Evolutionary conservation across 1,284 basidiomycete genomes (phyloP), one percentile per base, ranked within the genome.

Genomic region (Abortiporus biennis): DNA sequence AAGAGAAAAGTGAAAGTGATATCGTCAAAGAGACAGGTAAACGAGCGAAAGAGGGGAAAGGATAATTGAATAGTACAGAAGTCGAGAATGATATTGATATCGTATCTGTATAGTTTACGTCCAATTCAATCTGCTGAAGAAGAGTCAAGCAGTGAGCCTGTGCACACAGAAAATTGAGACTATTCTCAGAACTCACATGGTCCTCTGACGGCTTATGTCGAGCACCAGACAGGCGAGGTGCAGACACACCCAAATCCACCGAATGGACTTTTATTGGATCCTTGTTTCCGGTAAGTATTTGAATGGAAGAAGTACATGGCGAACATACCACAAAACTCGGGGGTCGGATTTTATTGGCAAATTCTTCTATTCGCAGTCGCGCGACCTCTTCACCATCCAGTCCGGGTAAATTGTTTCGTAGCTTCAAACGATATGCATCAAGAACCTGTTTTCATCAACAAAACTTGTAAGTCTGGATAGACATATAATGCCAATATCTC

Each of bases 21-120:
- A 90, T 78, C 1, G 85, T 85, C 36, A 90, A 66, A 17, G 84
- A 85, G 40, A 91, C 76, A 3, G 86, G 86, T 29, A 91, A 72
- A 25, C 85, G 80, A 5, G 85, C 87, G 55, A 91, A 91, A 3
- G 80, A 79, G 1, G 80, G 63, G 62, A 81, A 78, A 11, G 86
- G 87, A 53, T 90, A 88, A 57, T 90, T 88, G 64, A 90, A 85
- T 19, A 90, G 64, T 52, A 86, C 84, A 17, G 85, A 83, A 1
- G 87, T 90, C 23, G 87, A 88, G 19, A 91, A 68, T 1, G 86
- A 85, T 27, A 89, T 63, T 2, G 86, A 88, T 33, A 85, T 48
- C 5, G 73, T 75, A 55, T 90, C 87, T 5, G 68, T 71, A 55
- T 91, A 91, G 21, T 68, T 67, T 53, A 85, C 67, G 54, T 80